Evolutionary conservation across 257 asterid species (phyloP).

Genomic region (Fraxinus excelsior): DNA sequence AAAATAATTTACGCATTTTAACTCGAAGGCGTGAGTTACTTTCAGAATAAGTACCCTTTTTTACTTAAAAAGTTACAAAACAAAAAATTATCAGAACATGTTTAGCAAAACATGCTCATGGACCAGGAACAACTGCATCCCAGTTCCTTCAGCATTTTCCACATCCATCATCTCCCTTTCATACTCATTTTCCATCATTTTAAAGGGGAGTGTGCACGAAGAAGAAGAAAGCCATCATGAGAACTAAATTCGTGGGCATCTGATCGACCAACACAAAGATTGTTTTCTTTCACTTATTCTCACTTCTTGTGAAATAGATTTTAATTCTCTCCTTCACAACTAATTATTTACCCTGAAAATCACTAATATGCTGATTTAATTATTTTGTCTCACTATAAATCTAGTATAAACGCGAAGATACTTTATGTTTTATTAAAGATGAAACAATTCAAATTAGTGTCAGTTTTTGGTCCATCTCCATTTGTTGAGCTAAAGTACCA

Average conservation of each 20-base stretch:
- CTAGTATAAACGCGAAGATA: not conserved
- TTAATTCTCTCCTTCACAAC: not conserved
- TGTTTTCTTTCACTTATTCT: not conserved
- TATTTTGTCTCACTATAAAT: not conserved
- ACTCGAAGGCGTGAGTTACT: not conserved
- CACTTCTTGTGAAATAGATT: too few species aligned
- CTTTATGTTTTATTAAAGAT: too few species aligned
- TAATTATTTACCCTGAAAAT: not conserved
- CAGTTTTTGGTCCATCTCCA: not conserved
- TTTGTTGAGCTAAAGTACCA: not conserved
- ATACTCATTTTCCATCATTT: not conserved
- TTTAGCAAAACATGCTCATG: not conserved
- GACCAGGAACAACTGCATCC: not conserved
- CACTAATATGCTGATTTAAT: not conserved
- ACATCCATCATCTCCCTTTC: not conserved
- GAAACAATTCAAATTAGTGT: not conserved
- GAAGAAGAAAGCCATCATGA: not conserved
- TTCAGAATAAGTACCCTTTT: not conserved
- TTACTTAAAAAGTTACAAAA: too few species aligned
- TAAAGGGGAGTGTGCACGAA: not conserved
- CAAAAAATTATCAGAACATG: not conserved
- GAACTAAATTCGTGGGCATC: not conserved
- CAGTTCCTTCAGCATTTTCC: not conserved
- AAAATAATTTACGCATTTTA: not conserved
- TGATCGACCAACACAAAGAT: too few species aligned